A percentile compares a stretch with the other conserved stretches of the same genome.
Conservation (phyloP, 2,329 filamentous ascomycete species). For the Pleomassaria siparia region DNA sequence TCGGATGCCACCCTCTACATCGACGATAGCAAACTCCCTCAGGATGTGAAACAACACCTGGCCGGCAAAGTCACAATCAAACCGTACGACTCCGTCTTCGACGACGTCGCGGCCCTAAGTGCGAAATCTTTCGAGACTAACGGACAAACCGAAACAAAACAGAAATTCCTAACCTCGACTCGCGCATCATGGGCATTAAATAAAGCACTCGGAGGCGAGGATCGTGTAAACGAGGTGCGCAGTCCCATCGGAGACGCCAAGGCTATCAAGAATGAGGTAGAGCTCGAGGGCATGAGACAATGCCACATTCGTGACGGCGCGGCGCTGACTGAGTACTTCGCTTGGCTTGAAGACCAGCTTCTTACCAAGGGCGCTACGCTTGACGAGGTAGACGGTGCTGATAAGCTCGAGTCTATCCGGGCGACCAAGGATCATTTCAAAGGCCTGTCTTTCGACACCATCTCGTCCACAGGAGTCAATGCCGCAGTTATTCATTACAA, state of each 20-base stretch:
- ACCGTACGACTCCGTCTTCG: conserved; percentile 80
- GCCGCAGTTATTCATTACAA: conserved; percentile 96
- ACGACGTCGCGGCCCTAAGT: conserved; percentile 70
- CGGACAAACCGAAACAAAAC: conserved; percentile 36
- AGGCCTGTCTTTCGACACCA: conserved; percentile 91
- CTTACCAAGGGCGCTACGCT: conserved; percentile 69
- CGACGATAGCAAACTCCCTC: conserved; percentile 73
- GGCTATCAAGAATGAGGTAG: conserved; percentile 88
- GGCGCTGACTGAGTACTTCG: conserved; percentile 88
- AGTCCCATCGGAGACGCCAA: conserved; percentile 90
- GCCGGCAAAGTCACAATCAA: conserved; percentile 70
- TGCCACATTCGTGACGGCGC: conserved; percentile 94
- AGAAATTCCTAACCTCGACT: conserved; percentile 82
- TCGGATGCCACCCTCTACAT: conserved; percentile 78
- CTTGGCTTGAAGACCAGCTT: conserved; percentile 92
- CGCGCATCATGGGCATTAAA: conserved; percentile 92
- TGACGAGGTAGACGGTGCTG: conserved; percentile 88
- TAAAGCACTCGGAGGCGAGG: conserved; percentile 80
- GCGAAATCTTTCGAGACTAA: conserved; percentile 39
- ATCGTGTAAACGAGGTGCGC: conserved; percentile 79
- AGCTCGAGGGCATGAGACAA: conserved; percentile 87
- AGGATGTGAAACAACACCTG: conserved; percentile 70
- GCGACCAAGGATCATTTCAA: conserved; percentile 73
- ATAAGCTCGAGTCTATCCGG: conserved; percentile 80
- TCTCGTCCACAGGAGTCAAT: conserved; percentile 90